Evolutionary conservation across 441 rosid genomes (phyloP).

Genomic region (Hura crepitans): DNA sequence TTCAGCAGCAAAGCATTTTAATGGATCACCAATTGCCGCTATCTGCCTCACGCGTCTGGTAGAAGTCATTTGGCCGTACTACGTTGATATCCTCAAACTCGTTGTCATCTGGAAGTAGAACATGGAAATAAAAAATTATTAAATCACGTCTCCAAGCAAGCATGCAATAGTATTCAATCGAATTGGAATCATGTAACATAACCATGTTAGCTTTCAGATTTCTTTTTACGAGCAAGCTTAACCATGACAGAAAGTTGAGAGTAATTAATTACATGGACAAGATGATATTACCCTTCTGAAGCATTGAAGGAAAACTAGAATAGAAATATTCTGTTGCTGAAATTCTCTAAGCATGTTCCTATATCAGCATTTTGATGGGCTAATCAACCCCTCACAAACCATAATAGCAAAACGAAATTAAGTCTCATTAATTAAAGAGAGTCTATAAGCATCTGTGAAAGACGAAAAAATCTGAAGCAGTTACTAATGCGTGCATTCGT

Average conservation of each 20-base stretch:
- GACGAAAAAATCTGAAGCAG: too few species aligned
- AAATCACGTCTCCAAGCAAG: constrained; percentile 1
- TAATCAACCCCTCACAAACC: too few species aligned
- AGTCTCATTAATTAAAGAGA: too few species aligned
- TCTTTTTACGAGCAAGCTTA: neutral
- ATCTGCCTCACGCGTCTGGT: constrained; percentile 56
- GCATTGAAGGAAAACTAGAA: neutral
- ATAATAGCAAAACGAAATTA: too few species aligned
- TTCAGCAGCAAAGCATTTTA: constrained; percentile 2
- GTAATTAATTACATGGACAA: neutral
- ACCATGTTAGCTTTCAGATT: neutral
- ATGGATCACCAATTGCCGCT: constrained; percentile 43
- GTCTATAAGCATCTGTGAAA: too few species aligned
- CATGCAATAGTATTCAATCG: neutral
- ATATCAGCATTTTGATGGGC: neutral
- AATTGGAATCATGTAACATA: neutral
- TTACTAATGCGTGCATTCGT: too few species aligned
- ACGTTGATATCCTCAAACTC: constrained; percentile 78
- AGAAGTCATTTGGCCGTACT: constrained; percentile 52
- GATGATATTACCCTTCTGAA: neutral
- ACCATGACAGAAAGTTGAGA: neutral
- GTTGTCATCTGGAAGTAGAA: constrained; percentile 50
- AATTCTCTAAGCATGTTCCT: neutral
- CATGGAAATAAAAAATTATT: constrained; percentile 1
- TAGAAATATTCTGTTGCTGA: neutral